Percentiles rank a stretch among this genome's conserved stretches.
Evolutionary conservation across 176 grass and related monocot genomes (phyloP).

Genomic region (Oryza brachyantha): DNA sequence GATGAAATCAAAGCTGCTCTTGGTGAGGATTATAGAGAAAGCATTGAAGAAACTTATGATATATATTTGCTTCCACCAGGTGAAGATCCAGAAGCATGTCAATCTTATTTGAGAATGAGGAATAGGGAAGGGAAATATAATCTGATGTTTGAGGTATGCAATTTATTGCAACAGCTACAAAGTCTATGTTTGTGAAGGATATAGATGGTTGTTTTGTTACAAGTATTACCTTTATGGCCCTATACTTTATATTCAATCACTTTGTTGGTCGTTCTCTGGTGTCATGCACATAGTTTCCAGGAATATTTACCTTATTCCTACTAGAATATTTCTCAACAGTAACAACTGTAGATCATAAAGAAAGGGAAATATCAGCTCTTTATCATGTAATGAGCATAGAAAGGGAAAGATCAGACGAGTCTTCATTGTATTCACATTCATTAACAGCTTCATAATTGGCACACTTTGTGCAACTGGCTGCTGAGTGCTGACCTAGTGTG

Average conservation of each 20-base stretch:
- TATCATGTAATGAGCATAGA: no score
- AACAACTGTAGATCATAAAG: conserved; percentile 3
- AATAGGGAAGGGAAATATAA: conserved; percentile 99
- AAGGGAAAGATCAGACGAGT: background rate
- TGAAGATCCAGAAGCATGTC: conserved; percentile 95
- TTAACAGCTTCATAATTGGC: background rate
- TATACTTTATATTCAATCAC: background rate
- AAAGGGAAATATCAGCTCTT: no score
- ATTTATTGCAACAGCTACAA: conserved; percentile 15
- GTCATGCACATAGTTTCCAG: conserved; percentile 11
- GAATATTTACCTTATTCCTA: conserved; percentile 4
- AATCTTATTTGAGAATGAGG: conserved; percentile 97
- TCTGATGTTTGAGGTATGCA: conserved; percentile 94
- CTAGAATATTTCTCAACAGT: conserved; percentile 17
- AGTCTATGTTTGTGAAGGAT: background rate
- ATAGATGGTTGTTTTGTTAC: conserved; percentile 1
- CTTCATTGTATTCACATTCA: conserved; percentile 12
- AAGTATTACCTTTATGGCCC: background rate
- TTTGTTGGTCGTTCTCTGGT: background rate
- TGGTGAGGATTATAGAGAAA: conserved; percentile 70
- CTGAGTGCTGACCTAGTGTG: background rate
- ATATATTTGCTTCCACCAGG: conserved; percentile 98
- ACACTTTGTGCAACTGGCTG: background rate
- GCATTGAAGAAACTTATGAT: conserved; percentile 90
- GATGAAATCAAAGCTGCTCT: conserved; percentile 85